Evolutionary conservation across 768 basidiomycete genomes (phyloP).

Genomic region (Mycena galericulata): DNA sequence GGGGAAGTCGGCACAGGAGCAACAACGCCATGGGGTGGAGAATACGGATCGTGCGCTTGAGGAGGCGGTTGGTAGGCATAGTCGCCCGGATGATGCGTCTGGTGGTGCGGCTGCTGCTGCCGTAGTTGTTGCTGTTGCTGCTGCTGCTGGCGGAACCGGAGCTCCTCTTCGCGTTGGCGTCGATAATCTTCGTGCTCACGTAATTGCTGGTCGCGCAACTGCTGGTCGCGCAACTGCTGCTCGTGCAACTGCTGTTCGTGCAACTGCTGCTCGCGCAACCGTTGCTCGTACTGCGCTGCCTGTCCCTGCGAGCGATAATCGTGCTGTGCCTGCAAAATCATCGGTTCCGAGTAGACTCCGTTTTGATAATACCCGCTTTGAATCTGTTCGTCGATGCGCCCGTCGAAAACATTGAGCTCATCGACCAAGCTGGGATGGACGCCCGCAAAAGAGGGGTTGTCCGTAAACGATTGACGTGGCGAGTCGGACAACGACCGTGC

Average conservation of each 20-base stretch:
- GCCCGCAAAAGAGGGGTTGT: constrained; percentile 57
- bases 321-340: constrained; percentile 39
- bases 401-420: constrained; percentile 69
- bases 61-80: constrained; percentile 35
- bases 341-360: constrained; percentile 48
- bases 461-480: constrained; percentile 45
- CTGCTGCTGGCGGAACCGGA: constrained; percentile 36
- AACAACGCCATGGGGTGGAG: constrained; percentile 5
- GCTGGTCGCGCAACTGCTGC: no score
- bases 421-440: constrained; percentile 69
- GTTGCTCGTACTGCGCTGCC: constrained; percentile 43
- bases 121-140: constrained; percentile 39
- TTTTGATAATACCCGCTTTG: constrained; percentile 56
- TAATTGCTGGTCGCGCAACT: constrained; percentile 39
- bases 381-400: constrained; percentile 63
- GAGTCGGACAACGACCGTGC: constrained; percentile 47
- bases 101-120: constrained; percentile 32
- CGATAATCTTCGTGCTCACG: constrained; percentile 42
- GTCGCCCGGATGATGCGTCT: constrained; percentile 37
- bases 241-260: no score
- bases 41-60: constrained; percentile 28
- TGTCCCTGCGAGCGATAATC: constrained; percentile 39
- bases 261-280: no score
- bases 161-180: constrained; percentile 38
- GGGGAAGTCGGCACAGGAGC: constrained; percentile 24